Base-by-base conservation (phyloP, 202 grass and related monocot genomes). In the Carex sylvatica region DNA sequence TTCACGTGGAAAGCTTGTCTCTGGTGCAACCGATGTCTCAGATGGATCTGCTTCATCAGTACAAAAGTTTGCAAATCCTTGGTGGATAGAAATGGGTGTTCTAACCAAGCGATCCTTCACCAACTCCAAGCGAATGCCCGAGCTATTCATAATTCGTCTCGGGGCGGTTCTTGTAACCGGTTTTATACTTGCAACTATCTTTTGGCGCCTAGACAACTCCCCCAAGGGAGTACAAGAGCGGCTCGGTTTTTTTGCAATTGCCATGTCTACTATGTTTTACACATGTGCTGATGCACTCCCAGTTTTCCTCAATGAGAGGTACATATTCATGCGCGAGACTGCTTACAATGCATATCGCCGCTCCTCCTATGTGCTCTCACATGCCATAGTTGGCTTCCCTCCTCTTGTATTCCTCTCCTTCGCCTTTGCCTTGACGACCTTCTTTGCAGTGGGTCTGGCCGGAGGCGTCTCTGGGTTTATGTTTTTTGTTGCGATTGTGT, bases 191-290 rank as follows among this genome's bases (percentile, higher is more conserved):
- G 95, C 92, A 9, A 98, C 95, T 55, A 95, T 98, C 85, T 98
- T 98, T 89, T 98, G 95, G 95, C 92, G 95, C 49, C 90, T 95
- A 1, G 92, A 98, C 87, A 84, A 93, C 82, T 88, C 95, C 15
- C 95, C 95, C 59, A 98, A 88, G 82, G 95, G 95, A 4, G 89
- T 90, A 61, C 82, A 98, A 81, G 95, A 98, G 79, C 87, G 95
- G 0, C 86, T 98, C 9, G 95, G 95, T 1, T 98, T 98, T 91
- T 95, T 98, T 84, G 95, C 92, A 79, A 98, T 98, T 38, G 95
- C 95, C 86, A 98, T 95, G 95, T 98, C 95, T 56, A 98, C 95
- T 84, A 98, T 98, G 95, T 98, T 95, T 88, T 98, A 93, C 90
- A 98, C 95, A 54, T 95, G 92, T 88, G 90, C 95, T 74, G 95